A percentile compares a stretch with the other conserved stretches of the same genome.
Conservation (phyloP, 192 early-diverging fungal genomes). For the Gorgonomyces haynaldii region DNA sequence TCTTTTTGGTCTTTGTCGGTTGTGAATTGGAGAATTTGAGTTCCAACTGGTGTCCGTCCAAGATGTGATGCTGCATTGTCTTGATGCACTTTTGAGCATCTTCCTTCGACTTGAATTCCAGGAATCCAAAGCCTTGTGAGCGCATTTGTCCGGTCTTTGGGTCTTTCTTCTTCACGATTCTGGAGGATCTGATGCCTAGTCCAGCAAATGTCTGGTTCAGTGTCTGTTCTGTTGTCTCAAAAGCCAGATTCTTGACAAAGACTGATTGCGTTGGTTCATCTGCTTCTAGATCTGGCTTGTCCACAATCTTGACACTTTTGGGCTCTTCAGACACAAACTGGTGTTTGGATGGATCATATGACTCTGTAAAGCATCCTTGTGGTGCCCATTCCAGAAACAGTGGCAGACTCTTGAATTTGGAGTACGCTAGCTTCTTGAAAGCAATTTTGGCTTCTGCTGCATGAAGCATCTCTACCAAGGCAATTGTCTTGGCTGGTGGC, state of each 20-base stretch:
- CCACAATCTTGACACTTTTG: slow-evolving; percentile 15
- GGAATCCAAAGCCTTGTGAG: slow-evolving; percentile 98
- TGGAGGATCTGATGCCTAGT: slow-evolving; percentile 69
- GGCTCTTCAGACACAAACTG: slow-evolving; percentile 22
- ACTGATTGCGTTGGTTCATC: slow-evolving; percentile 56
- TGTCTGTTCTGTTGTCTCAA: slow-evolving; percentile 72
- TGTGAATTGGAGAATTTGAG: slow-evolving; percentile 75
- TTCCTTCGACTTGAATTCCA: slow-evolving; percentile 76
- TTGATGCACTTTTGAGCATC: slow-evolving; percentile 75
- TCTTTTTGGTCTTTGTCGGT: slow-evolving; percentile 8
- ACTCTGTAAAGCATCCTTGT: slow-evolving; percentile 57
- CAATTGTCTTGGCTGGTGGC: slow-evolving; percentile 85
- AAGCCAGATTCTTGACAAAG: slow-evolving; percentile 95
- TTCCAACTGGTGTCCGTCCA: slow-evolving; percentile 83
- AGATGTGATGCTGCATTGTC: slow-evolving; percentile 66
- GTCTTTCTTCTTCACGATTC: slow-evolving; percentile 76
- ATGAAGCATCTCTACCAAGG: slow-evolving; percentile 85
- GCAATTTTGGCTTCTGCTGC: slow-evolving; percentile 82
- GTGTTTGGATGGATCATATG: slow-evolving; percentile 38
- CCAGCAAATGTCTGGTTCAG: slow-evolving; percentile 61
- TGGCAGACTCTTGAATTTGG: slow-evolving; percentile 80
- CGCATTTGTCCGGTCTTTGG: slow-evolving; percentile 64
- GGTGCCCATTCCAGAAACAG: slow-evolving; percentile 94
- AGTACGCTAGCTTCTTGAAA: slow-evolving; percentile 79
- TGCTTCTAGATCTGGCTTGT: slow-evolving; percentile 10